Evolutionary conservation across 2,329 filamentous ascomycete genomes (phyloP).

Genomic region (Trichoderma cornu-damae): DNA sequence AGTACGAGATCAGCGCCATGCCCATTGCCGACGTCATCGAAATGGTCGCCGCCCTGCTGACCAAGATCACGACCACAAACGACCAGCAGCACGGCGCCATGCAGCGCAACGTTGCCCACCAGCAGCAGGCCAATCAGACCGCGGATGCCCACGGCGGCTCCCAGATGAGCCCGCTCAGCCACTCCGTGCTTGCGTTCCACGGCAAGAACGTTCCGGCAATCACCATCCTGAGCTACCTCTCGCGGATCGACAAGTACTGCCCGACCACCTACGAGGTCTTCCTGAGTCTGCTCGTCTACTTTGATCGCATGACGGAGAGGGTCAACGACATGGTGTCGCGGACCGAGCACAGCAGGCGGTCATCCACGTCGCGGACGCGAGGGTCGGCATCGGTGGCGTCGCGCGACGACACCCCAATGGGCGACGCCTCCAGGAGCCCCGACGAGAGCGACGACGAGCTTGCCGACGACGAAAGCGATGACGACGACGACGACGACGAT

Average conservation of each 20-base stretch:
- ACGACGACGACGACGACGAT: slow-evolving; percentile 37
- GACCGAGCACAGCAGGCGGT: slow-evolving; percentile 41
- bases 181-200: slow-evolving; percentile 84
- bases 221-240: slow-evolving; percentile 91
- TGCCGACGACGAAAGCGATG: slow-evolving; percentile 45
- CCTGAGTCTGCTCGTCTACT: slow-evolving; percentile 89
- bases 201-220: slow-evolving; percentile 98
- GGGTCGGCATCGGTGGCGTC: slow-evolving; percentile 8
- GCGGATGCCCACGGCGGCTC: slow-evolving; percentile 48
- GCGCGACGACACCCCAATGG: slow-evolving; percentile 33
- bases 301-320: slow-evolving; percentile 96
- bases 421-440: slow-evolving; percentile 27
- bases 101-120: slow-evolving; percentile 63
- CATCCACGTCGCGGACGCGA: slow-evolving; percentile 16
- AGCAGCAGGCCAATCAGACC: slow-evolving; percentile 49
- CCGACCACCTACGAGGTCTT: slow-evolving; percentile 98
- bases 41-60: slow-evolving; percentile 94
- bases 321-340: slow-evolving; percentile 78
- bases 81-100: slow-evolving; percentile 89
- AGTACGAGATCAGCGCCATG: slow-evolving; percentile 96
- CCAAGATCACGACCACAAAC: slow-evolving; percentile 96
- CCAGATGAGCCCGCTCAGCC: slow-evolving; percentile 55
- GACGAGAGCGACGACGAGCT: slow-evolving; percentile 49
- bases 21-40: slow-evolving; percentile 96
- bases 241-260: slow-evolving; percentile 96